These are phyloP conservation scores for Sordaria brevicollis DNA, from an alignment of 495 filamentous ascomycete genomes.

Conservation along the genomic window DNA sequence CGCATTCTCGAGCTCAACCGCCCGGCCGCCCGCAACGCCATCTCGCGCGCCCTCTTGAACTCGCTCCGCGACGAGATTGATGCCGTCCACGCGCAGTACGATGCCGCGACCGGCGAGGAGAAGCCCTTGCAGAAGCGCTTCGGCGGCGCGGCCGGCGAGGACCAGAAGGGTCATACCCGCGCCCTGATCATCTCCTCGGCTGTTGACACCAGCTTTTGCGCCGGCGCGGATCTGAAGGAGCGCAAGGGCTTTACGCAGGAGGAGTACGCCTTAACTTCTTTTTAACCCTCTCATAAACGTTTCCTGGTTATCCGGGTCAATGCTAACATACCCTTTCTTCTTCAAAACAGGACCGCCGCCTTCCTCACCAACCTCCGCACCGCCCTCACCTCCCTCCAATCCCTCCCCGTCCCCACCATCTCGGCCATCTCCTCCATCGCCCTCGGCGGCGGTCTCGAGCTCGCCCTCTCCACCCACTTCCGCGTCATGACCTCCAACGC, in stretches of 20 bases:
- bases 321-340: not conserved
- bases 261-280: slow-evolving; percentile 36
- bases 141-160: slow-evolving; percentile 28
- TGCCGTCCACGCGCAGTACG: slow-evolving; percentile 56
- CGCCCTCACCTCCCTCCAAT: slow-evolving; percentile 56
- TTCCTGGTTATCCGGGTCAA: not conserved
- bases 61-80: slow-evolving; percentile 60
- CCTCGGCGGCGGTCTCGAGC: slow-evolving; percentile 85
- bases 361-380: slow-evolving; percentile 68
- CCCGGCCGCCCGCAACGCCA: slow-evolving; percentile 76
- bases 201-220: slow-evolving; percentile 75
- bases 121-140: slow-evolving; percentile 24
- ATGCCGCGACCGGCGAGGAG: slow-evolving; percentile 41
- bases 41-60: slow-evolving; percentile 66
- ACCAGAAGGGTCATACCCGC: slow-evolving; percentile 48
- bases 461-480: slow-evolving; percentile 77
- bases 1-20: slow-evolving; percentile 80
- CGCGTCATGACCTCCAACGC: slow-evolving; percentile 69
- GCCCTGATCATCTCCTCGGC: slow-evolving; percentile 72
- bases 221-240: slow-evolving; percentile 91
- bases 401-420: slow-evolving; percentile 80
- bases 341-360: slow-evolving; percentile 45
- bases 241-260: slow-evolving; percentile 58
- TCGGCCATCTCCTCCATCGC: slow-evolving; percentile 70
- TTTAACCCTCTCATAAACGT: slow-evolving; percentile 14